phyloP scores from a whole-genome alignment of 2,329 filamentous ascomycete genomes.

The Nemania abortiva region DNA sequence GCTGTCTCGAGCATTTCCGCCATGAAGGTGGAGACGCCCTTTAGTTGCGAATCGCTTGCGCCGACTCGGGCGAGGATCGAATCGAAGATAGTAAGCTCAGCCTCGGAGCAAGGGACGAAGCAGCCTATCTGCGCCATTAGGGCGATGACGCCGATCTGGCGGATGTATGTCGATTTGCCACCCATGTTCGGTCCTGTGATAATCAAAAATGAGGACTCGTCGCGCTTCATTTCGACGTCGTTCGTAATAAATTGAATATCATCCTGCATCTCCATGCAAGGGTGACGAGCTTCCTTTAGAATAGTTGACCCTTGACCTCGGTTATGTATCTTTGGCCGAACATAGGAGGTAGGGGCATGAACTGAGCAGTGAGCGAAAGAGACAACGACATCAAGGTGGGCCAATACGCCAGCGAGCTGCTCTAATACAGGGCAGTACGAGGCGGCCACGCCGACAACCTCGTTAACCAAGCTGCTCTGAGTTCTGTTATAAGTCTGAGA shows the following conservation, averaged over 20 bases:
- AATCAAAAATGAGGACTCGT: constrained; percentile 89
- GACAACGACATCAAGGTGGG: constrained; percentile 94
- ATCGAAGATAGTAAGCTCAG: constrained; percentile 95
- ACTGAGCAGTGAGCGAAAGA: constrained; percentile 93
- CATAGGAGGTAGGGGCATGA: constrained; percentile 91
- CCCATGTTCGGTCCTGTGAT: constrained; percentile 99
- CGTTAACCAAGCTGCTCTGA: constrained; percentile 88
- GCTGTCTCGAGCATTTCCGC: constrained; percentile 99
- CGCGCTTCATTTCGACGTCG: constrained; percentile 84
- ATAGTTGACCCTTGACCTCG: constrained; percentile 90
- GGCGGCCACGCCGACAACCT: constrained; percentile 92
- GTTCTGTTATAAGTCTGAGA: constrained; percentile 96
- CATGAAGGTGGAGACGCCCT: constrained; percentile 99
- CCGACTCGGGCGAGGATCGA: constrained; percentile 96
- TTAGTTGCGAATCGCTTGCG: constrained; percentile 95
- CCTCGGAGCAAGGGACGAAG: constrained; percentile 91
- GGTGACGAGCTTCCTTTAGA: constrained; percentile 93
- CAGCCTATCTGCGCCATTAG: constrained; percentile 97
- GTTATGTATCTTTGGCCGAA: constrained; percentile 88
- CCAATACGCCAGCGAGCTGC: constrained; percentile 85
- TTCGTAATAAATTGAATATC: constrained; percentile 99
- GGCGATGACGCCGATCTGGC: constrained; percentile 95
- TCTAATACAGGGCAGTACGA: constrained; percentile 96
- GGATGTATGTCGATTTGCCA: constrained; percentile 97
- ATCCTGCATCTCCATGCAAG: constrained; percentile 98